phyloP scores from a whole-genome alignment of 108 stramenopile genomes.

The Mediolabrus comicus region DNA sequence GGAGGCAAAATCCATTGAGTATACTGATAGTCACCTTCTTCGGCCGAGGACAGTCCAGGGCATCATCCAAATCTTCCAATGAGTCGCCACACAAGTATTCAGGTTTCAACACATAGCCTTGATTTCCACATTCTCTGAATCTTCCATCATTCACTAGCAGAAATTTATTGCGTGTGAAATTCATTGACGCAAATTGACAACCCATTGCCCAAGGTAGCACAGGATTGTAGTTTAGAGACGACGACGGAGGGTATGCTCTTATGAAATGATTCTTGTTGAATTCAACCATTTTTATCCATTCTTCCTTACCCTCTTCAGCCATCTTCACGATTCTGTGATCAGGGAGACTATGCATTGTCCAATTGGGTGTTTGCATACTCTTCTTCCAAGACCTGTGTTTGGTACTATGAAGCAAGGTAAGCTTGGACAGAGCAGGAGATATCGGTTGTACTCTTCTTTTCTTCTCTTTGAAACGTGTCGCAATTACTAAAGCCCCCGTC shows the following conservation, averaged over 20 bases:
- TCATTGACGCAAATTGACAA: constrained; percentile 91
- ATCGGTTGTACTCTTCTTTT: constrained; percentile 51
- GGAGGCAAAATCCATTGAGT: constrained; percentile 73
- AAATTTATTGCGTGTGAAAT: constrained; percentile 79
- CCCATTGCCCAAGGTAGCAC: constrained; percentile 84
- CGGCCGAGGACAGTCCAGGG: constrained; percentile 28
- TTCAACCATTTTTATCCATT: constrained; percentile 36
- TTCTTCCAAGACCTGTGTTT: constrained; percentile 65
- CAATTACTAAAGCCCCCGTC: constrained; percentile 48
- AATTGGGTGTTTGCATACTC: constrained; percentile 55
- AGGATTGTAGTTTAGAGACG: constrained; percentile 85
- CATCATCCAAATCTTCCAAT: constrained; percentile 29
- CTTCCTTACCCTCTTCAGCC: constrained; percentile 35
- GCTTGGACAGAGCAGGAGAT: constrained; percentile 52
- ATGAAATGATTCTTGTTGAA: constrained; percentile 74
- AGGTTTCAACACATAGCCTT: constrained; percentile 96
- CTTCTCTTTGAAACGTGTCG: constrained; percentile 68
- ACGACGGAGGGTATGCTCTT: constrained; percentile 77
- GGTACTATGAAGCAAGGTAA: constrained; percentile 61
- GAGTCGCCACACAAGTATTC: constrained; percentile 40
- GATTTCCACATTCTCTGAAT: constrained; percentile 88
- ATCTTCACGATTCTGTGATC: constrained; percentile 44
- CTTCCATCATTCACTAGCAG: constrained; percentile 89
- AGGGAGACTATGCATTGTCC: constrained; percentile 68
- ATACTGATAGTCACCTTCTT: constrained; percentile 63